Evolutionary conservation across 306 rosid species (phyloP).

Genomic region (Prunus salicina): DNA sequence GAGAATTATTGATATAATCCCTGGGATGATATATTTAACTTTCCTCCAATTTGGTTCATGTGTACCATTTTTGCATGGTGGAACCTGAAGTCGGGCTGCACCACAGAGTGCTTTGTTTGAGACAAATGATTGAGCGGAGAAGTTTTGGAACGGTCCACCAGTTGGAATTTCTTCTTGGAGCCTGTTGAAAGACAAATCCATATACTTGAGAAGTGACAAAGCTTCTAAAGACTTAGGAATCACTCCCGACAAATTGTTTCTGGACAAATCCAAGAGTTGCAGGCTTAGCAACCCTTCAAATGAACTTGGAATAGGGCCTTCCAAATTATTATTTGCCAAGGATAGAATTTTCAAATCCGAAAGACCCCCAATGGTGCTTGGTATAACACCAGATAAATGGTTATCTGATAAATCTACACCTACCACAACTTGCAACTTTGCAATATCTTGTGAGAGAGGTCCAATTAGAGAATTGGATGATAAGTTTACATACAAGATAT

Average conservation of each 20-base stretch:
- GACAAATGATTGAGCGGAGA: background rate
- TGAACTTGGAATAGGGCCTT: too few species aligned
- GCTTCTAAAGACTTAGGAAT: too few species aligned
- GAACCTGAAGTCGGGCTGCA: background rate
- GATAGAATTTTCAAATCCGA: accelerated
- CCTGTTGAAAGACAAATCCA: background rate
- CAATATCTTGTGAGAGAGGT: background rate
- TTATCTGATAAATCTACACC: background rate
- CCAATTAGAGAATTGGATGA: background rate
- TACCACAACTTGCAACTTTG: background rate
- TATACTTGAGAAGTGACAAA: too few species aligned
- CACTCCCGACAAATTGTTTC: too few species aligned
- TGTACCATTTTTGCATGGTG: background rate
- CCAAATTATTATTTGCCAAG: too few species aligned
- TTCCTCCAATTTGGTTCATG: too few species aligned
- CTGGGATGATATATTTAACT: too few species aligned
- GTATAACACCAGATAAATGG: background rate
- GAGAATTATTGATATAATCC: too few species aligned
- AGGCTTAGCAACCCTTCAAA: too few species aligned
- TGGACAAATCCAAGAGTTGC: too few species aligned
- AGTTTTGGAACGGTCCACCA: slow-evolving; percentile 15
- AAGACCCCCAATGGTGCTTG: background rate
- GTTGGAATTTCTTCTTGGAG: slow-evolving; percentile 29
- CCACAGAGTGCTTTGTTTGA: slow-evolving; percentile 22
- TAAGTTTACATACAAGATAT: background rate